Base-by-base conservation (phyloP, 2,329 filamentous ascomycete species). In the Beauveria sp. region DNA sequence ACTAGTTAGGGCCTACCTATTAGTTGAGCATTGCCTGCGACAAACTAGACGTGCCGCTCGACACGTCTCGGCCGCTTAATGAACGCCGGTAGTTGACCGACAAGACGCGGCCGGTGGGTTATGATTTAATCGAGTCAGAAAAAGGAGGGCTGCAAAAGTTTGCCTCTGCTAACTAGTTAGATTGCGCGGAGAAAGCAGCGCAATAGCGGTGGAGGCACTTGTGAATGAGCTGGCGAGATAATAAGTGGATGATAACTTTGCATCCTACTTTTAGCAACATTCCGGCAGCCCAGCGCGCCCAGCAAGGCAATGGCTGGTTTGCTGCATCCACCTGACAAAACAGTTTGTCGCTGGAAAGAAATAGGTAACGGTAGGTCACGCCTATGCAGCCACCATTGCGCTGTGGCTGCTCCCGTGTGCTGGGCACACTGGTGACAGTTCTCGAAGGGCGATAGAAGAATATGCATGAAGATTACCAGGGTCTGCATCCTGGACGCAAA, bases 401-500 rank as follows among this genome's bases (percentile, higher is more conserved):
- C 3, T 52, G 48, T 31, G 48, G 48, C 48, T 52, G 31, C 38
- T 18, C 9, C 26, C 6, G 10, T 16, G 14, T 46, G 40, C n/a
- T 18, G 16, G 53, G 40, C 34, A 38, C 12, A 38, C 3, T 51
- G 26, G 40, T 43, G 38, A 51, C 52, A 53, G 28, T 60, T 60
- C 49, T 60, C 48, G 40, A 53, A 60, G 49, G 26, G 7, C 10
- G 14, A 34, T 18, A 53, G 48, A 38, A 60, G 57, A 26, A 43
- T 51, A 22, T 52, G 49, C 57, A 60, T 60, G 49, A 52, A 45
- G 38, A 60, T 60, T 46, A 28, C 57, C 14, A 20, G 57, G 57
- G 57, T 60, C 16, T 26, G 57, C 22, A 52, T 46, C 18, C 49
- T 52, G 38, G 38, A 31, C 28, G 56, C 38, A 12, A 43, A 42